A percentile compares a stretch with the other conserved stretches of the same genome.
phyloP scores from a whole-genome alignment of 1,284 basidiomycete genomes.

The Microbotryum lychnidis-dioicae region DNA sequence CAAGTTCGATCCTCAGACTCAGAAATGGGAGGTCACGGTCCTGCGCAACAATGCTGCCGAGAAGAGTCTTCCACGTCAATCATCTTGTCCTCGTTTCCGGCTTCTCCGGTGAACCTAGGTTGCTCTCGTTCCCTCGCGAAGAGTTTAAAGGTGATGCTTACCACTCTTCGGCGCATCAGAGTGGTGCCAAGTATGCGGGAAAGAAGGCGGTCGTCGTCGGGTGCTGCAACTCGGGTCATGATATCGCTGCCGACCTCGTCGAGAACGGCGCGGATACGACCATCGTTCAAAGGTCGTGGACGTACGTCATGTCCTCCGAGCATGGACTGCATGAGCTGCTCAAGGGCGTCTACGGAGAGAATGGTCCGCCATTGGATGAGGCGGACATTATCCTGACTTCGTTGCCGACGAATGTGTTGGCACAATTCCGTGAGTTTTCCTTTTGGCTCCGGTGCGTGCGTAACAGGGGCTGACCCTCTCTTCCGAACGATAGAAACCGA shows the following conservation, averaged over 20 bases:
- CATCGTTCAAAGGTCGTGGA: slow-evolving; percentile 40
- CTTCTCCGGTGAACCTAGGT: slow-evolving; percentile 40
- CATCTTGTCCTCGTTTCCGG: slow-evolving; percentile 45
- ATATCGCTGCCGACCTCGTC: slow-evolving; percentile 35
- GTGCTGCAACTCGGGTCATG: slow-evolving; percentile 37
- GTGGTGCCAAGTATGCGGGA: slow-evolving; percentile 31
- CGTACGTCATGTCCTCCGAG: slow-evolving; percentile 42
- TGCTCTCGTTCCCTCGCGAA: slow-evolving; percentile 37
- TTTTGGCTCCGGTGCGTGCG: slow-evolving; percentile 34
- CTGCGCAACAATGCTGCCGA: slow-evolving; percentile 34
- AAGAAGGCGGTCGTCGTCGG: slow-evolving; percentile 40
- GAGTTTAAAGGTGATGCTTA: slow-evolving; percentile 37
- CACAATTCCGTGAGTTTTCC: slow-evolving; percentile 32
- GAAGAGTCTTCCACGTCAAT: slow-evolving; percentile 38
- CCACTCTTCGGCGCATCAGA: slow-evolving; percentile 36
- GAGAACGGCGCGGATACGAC: slow-evolving; percentile 37
- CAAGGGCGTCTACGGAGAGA: slow-evolving; percentile 42
- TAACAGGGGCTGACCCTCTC: slow-evolving; percentile 34
- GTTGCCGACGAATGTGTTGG: slow-evolving; percentile 43
- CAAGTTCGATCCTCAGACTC: slow-evolving; percentile 33
- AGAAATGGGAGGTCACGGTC: slow-evolving; percentile 43
- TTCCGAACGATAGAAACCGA: slow-evolving; percentile 34
- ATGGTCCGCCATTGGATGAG: slow-evolving; percentile 42
- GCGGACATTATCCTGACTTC: slow-evolving; percentile 47
- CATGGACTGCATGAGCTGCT: slow-evolving; percentile 26